phyloP scores from a whole-genome alignment of 225 moss, liverwort and hornwort species.

The Neckera pumila region DNA sequence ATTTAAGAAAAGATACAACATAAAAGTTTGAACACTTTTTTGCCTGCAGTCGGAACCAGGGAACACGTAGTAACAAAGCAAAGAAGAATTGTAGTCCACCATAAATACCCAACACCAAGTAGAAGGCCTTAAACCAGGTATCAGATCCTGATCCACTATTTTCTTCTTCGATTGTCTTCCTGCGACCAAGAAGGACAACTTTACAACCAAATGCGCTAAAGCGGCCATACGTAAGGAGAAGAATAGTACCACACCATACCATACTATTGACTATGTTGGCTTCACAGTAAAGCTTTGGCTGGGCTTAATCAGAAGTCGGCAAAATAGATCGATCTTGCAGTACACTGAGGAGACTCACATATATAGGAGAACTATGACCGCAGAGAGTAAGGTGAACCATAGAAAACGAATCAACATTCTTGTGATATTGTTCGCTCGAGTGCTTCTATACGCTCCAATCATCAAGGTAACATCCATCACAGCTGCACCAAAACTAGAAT shows the following conservation, averaged over 20 bases:
- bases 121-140: conserved; percentile 59
- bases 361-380: conserved; percentile 53
- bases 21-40: conserved; percentile 59
- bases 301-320: background rate
- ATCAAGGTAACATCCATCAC: conserved; percentile 83
- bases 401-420: conserved; percentile 79
- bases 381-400: conserved; percentile 56
- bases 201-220: background rate
- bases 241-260: background rate
- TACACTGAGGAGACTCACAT: conserved; percentile 42
- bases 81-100: conserved; percentile 50
- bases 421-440: conserved; percentile 57
- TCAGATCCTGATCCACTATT: conserved; percentile 29
- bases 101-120: conserved; percentile 76
- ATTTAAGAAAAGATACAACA: conserved; percentile 52
- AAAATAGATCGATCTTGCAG: background rate
- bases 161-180: conserved; percentile 78
- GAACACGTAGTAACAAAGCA: conserved; percentile 57
- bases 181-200: conserved; percentile 19
- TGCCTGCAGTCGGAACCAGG: conserved; percentile 66
- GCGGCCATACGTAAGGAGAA: background rate
- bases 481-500: conserved; percentile 43
- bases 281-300: background rate
- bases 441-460: conserved; percentile 85
- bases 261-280: background rate